Evolutionary conservation across 345 rosid species (phyloP), one percentile per base, ranked within the genome.

Genomic region (Reutealis trisperma): DNA sequence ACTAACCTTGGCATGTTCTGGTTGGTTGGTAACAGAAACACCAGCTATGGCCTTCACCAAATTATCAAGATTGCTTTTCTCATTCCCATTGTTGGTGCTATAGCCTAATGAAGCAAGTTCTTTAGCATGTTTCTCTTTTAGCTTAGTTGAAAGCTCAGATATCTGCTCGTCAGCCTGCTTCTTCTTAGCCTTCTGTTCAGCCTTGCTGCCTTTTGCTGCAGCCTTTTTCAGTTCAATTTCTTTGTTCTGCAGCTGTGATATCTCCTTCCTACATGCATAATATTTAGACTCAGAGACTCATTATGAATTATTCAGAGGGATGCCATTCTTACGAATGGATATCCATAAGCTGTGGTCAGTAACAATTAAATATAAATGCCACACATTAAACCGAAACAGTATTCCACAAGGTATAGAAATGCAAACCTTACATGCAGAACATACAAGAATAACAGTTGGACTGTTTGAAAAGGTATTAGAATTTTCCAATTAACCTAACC

Each of bases 171-270:
- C 98, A 27, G 92, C 95, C 78, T 88, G 93, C 90, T 93, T 96
- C 93, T 91, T 93, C 91, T 96, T 92, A 14, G 98, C 91, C 79
- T 96, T 96, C 85, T 91, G 99, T 78, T 96, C 98, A 42, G 98
- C 97, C 85, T 96, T 96, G 86, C 91, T 93, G 66, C 99, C 97
- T 83, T 88, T 96, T 6, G 98, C 98, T 58, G 99, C 98, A 0
- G 88, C 96, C 83, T 90, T 96, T 75, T 96, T 96, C 84, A 93
- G 77, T 81, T 86, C 94, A 16, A 79, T 82, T 86, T 96, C 99
- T 84, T 91, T 92, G 82, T 89, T 87, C 80, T 93, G 97, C 78
- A 96, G 88, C 79, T 89, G 85, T 37, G 86, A 80, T 72, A 82
- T 86, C 90, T 93, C 99, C 83, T 88, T 90, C 82, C 99, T 92